Evolutionary conservation across 345 rosid genomes (phyloP).

Genomic region (Trapa incisa): DNA sequence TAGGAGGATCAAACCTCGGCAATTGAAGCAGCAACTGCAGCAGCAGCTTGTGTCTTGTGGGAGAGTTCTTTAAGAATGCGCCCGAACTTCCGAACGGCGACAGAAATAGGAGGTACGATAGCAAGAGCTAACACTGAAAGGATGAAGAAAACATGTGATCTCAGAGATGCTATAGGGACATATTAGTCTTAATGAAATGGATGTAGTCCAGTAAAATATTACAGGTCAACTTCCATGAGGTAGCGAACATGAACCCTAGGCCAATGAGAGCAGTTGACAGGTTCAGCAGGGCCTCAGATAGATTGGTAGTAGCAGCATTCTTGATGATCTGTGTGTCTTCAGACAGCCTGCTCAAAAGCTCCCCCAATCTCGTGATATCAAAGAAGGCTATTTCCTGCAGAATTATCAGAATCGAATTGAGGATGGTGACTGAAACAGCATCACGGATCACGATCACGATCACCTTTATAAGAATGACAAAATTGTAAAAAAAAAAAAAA

Average conservation of each 20-base stretch:
- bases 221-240: constrained; percentile 43
- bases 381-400: constrained; percentile 39
- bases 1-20: constrained; percentile 52
- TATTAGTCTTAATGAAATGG: background rate
- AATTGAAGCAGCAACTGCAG: constrained; percentile 88
- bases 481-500: background rate
- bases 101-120: constrained; percentile 65
- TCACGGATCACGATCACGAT: background rate
- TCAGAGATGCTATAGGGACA: too few relatives aligned
- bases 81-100: constrained; percentile 60
- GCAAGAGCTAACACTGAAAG: constrained; percentile 67
- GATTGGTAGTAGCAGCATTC: constrained; percentile 46
- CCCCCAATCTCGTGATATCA: constrained; percentile 40
- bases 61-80: constrained; percentile 82
- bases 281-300: constrained; percentile 36
- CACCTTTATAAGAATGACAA: background rate
- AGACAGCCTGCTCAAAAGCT: constrained; percentile 36
- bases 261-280: constrained; percentile 27
- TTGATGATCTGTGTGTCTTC: constrained; percentile 44
- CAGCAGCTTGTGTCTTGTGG: constrained; percentile 88
- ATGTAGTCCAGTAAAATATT: background rate
- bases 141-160: background rate
- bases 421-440: background rate
- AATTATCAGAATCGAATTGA: background rate
- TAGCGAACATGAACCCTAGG: constrained; percentile 27